These are phyloP conservation scores for Dillenia suffruticosa DNA, from an alignment of 164 flowering plant species.

Conservation along the genomic window DNA sequence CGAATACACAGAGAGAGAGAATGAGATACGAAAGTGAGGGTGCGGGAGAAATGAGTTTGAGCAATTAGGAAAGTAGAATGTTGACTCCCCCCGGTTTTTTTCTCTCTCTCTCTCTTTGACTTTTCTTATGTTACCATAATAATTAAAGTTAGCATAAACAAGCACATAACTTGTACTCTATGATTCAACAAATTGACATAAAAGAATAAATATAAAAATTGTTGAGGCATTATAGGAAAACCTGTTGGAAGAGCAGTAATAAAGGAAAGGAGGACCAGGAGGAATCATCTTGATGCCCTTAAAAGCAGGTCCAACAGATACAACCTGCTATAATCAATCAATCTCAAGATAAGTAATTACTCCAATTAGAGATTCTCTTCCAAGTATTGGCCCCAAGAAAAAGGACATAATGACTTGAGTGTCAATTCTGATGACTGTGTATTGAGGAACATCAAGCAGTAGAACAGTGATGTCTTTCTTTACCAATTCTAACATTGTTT, in stretches of 20 bases:
- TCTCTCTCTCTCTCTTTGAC: no score
- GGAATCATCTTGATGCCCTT: slow-evolving; percentile 95
- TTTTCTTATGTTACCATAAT: no score
- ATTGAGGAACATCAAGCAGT: slow-evolving; percentile 80
- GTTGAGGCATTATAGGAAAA: slow-evolving; percentile 12
- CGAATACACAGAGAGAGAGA: no score
- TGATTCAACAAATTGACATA: background rate
- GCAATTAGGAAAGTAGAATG: no score
- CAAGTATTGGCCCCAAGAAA: background rate
- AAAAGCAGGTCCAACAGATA: slow-evolving; percentile 36
- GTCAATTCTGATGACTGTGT: slow-evolving; percentile 79
- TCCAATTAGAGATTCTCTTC: no score
- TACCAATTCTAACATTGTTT: slow-evolving; percentile 54
- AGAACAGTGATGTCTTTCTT: slow-evolving; percentile 71
- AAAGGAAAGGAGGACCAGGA: slow-evolving; percentile 86
- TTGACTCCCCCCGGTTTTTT: no score
- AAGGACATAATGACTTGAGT: slow-evolving; percentile 47
- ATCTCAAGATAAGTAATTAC: background rate
- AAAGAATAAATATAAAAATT: slow-evolving; percentile 1
- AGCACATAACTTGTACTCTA: no score
- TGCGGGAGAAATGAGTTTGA: no score
- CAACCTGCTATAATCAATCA: background rate
- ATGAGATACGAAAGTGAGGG: no score
- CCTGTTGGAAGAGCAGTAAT: slow-evolving; percentile 80
- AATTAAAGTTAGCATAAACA: no score